Conservation (phyloP, 495 filamentous ascomycete genomes). For the Daldinia concentrica region DNA sequence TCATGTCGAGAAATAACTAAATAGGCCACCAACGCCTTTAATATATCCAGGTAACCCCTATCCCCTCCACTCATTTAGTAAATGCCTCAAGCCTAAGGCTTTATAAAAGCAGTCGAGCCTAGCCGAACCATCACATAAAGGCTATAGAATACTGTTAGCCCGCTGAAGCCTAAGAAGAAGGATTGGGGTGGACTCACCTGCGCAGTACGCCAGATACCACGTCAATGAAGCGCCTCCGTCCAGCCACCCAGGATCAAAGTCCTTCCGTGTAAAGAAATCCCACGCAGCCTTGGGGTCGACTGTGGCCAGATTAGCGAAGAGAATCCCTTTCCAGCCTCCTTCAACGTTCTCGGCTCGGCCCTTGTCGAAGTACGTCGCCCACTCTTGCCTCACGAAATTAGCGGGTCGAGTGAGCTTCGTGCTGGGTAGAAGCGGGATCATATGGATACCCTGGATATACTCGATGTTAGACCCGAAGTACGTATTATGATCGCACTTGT, state of each 20-base stretch:
- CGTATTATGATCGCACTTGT: conserved; percentile 94
- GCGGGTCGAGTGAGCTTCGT: conserved; percentile 71
- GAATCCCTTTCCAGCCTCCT: conserved; percentile 86
- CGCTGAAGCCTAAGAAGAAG: background rate
- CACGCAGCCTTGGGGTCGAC: conserved; percentile 75
- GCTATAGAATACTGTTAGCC: conserved; percentile 42
- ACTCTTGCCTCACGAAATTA: conserved; percentile 85
- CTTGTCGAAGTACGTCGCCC: conserved; percentile 77
- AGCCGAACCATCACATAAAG: conserved; percentile 39
- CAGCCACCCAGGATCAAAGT: conserved; percentile 76
- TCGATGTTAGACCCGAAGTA: conserved; percentile 87
- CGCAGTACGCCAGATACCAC: conserved; percentile 88
- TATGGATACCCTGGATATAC: conserved; percentile 95
- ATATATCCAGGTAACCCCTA: conserved; percentile 27
- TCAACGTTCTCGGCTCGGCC: conserved; percentile 66
- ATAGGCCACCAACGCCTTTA: conserved; percentile 5
- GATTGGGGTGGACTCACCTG: conserved; percentile 55
- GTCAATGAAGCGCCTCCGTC: conserved; percentile 88
- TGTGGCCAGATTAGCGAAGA: conserved; percentile 84
- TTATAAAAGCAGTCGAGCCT: conserved; percentile 2
- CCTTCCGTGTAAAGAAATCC: conserved; percentile 72
- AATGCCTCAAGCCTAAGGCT: background rate
- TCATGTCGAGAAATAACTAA: conserved; percentile 17
- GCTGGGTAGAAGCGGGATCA: conserved; percentile 85
- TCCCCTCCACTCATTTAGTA: background rate